Evolutionary conservation across 2,329 filamentous ascomycete genomes (phyloP).

Genomic region (Ceratocystis huliohia): DNA sequence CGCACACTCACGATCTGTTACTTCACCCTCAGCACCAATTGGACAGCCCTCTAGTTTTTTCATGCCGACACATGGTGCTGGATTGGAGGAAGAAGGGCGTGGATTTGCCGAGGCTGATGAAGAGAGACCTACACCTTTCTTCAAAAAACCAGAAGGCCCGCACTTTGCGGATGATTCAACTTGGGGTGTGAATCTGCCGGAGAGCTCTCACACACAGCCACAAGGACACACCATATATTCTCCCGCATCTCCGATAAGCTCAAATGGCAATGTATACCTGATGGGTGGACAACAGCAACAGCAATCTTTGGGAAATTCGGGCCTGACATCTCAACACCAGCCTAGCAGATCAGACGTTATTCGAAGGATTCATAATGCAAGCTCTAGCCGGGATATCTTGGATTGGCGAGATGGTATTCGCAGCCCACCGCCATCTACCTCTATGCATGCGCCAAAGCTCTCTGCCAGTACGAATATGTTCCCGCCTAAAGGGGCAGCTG

Average conservation of each 20-base stretch:
- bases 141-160: slow-evolving; percentile 39
- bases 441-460: slow-evolving; percentile 32
- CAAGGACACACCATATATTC: slow-evolving; percentile 11
- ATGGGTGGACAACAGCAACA: neutral
- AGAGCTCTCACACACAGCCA: slow-evolving; percentile 32
- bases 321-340: neutral
- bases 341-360: neutral
- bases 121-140: slow-evolving; percentile 42
- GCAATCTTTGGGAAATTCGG: neutral
- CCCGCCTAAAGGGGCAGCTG: slow-evolving; percentile 24
- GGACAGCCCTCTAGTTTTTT: slow-evolving; percentile 35
- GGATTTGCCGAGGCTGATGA: slow-evolving; percentile 69
- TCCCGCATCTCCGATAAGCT: neutral
- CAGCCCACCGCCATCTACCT: slow-evolving; percentile 8
- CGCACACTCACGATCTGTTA: slow-evolving; percentile 64
- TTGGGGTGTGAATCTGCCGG: slow-evolving; percentile 39
- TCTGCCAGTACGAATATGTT: slow-evolving; percentile 25
- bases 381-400: slow-evolving; percentile 11
- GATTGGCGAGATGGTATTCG: slow-evolving; percentile 16
- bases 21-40: slow-evolving; percentile 56
- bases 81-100: slow-evolving; percentile 66
- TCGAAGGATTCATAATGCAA: slow-evolving; percentile 8
- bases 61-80: slow-evolving; percentile 24
- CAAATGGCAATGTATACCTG: neutral
- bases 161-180: slow-evolving; percentile 39